These are phyloP conservation scores for Colletotrichum lini DNA, from an alignment of 2,329 filamentous ascomycete species.

Conservation along the genomic window DNA sequence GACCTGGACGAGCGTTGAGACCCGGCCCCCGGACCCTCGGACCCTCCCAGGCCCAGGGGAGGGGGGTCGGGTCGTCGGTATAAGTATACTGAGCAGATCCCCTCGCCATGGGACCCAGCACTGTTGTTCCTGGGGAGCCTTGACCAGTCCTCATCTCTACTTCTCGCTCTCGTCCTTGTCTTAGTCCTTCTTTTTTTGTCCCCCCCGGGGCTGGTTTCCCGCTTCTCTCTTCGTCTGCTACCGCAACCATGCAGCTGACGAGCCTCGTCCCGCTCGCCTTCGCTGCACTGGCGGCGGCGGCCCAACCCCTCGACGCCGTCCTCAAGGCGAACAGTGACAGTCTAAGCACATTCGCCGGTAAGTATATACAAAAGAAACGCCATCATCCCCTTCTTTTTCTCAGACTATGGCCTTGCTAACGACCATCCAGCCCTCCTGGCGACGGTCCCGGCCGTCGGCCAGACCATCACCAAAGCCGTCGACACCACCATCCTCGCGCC, in stretches of 20 bases:
- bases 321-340: slow-evolving; percentile 45
- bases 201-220: slow-evolving; percentile 24
- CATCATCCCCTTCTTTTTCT: not conserved
- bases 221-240: slow-evolving; percentile 7
- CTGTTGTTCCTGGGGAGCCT: slow-evolving; percentile 15
- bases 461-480: slow-evolving; percentile 48
- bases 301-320: slow-evolving; percentile 42
- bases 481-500: slow-evolving; percentile 68
- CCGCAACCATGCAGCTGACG: slow-evolving; percentile 44
- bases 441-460: slow-evolving; percentile 44
- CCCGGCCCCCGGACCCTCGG: slow-evolving; percentile 19
- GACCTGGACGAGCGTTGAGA: slow-evolving; percentile 31
- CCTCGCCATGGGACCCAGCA: not conserved
- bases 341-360: slow-evolving; percentile 47
- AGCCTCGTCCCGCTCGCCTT: slow-evolving; percentile 44
- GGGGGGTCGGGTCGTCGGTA: slow-evolving; percentile 34
- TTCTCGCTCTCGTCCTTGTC: not conserved
- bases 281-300: slow-evolving; percentile 44
- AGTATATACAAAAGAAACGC: not conserved
- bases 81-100: slow-evolving; percentile 33
- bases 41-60: not conserved
- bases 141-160: slow-evolving; percentile 11
- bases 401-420: not conserved
- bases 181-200: slow-evolving; percentile 15
- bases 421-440: slow-evolving; percentile 42